These are phyloP conservation scores for Ophiostoma perfectum DNA, from an alignment of 2,329 filamentous ascomycete genomes.

Conservation along the genomic window DNA sequence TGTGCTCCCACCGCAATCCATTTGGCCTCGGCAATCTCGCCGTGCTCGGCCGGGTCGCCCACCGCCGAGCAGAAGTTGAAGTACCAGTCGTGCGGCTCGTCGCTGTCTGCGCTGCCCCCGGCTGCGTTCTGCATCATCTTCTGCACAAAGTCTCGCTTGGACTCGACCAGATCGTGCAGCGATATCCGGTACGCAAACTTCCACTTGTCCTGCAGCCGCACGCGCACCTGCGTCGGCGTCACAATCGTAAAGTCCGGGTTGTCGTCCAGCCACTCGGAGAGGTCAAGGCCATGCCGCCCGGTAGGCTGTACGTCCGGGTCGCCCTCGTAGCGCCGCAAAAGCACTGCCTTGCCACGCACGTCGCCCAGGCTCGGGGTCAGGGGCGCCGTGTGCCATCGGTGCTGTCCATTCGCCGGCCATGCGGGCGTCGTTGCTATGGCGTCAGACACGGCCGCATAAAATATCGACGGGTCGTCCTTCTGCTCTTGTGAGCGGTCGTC, in stretches of 20 bases:
- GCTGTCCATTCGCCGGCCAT: constrained; percentile 30
- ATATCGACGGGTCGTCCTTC: constrained; percentile 39
- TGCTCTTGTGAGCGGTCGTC: constrained; percentile 59
- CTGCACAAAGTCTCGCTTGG: constrained; percentile 38
- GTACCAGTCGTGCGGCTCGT: constrained; percentile 30
- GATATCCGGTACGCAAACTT: constrained; percentile 36
- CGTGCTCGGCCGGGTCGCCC: constrained; percentile 35
- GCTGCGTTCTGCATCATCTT: constrained; percentile 36
- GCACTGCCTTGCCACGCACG: constrained; percentile 60
- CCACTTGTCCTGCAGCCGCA: constrained; percentile 46
- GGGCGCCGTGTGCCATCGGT: constrained; percentile 56
- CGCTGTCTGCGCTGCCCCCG: constrained; percentile 19
- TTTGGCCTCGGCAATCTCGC: constrained; percentile 38
- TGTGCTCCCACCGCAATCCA: constrained; percentile 43
- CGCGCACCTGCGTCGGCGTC: constrained; percentile 34
- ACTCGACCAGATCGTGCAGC: constrained; percentile 36
- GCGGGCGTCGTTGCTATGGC: constrained; percentile 45
- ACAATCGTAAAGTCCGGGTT: constrained; percentile 51
- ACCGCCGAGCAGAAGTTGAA: constrained; percentile 40
- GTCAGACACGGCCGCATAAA: constrained; percentile 45
- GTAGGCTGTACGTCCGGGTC: constrained; percentile 35
- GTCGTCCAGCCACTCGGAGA: constrained; percentile 58
- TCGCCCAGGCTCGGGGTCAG: constrained; percentile 57
- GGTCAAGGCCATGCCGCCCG: constrained; percentile 35
- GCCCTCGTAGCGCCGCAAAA: constrained; percentile 56